Conservation (phyloP, 2,329 filamentous ascomycete genomes). For the Talaromyces sp. region DNA sequence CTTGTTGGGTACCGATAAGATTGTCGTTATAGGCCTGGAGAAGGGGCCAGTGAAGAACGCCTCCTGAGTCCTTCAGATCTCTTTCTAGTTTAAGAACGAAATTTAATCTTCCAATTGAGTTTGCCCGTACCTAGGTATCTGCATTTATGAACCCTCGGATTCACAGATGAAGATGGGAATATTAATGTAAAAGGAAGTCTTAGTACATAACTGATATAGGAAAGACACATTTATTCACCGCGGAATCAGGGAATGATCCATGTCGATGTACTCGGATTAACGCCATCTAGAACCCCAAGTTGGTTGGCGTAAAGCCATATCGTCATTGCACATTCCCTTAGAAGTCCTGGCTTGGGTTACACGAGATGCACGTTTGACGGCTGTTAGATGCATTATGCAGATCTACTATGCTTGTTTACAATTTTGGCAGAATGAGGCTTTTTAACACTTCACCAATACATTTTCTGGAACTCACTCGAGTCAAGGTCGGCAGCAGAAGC, state of each 20-base stretch:
- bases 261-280: neutral
- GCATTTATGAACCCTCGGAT: neutral
- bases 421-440: neutral
- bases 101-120: neutral
- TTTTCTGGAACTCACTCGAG: neutral
- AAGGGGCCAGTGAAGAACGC: neutral
- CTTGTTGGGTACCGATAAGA: neutral
- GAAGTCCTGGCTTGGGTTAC: neutral
- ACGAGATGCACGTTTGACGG: neutral
- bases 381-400: neutral
- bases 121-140: neutral
- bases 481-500: neutral
- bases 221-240: neutral
- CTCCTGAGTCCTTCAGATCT: neutral
- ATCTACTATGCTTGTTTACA: neutral
- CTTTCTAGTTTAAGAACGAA: neutral
- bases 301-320: neutral
- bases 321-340: neutral
- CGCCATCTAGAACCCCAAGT: neutral
- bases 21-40: neutral
- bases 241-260: neutral
- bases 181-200: neutral
- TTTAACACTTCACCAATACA: neutral
- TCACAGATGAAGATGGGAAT: no score
- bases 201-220: neutral